These are phyloP conservation scores for Wickerhamomyces bovis DNA, from an alignment of 805 yeast species.

Conservation along the genomic window DNA sequence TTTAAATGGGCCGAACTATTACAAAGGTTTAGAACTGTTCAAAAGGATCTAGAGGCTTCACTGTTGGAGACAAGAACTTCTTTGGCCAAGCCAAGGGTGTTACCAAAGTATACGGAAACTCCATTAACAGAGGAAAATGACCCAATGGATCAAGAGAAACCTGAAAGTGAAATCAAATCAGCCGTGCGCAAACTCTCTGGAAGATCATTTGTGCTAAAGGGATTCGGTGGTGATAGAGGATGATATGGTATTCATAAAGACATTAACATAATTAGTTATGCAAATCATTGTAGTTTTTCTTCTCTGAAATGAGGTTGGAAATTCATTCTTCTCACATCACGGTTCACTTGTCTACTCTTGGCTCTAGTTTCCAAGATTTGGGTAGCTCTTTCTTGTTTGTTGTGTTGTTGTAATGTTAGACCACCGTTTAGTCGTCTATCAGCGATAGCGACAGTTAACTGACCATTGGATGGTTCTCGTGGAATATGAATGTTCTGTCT, in stretches of 20 bases:
- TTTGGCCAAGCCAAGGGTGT: slow-evolving; percentile 8
- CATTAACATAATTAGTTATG: not conserved
- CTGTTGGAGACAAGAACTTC: slow-evolving; percentile 11
- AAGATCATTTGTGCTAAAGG: slow-evolving; percentile 25
- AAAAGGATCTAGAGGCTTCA: slow-evolving; percentile 32
- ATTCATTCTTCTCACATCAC: slow-evolving; percentile 67
- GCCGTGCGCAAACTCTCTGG: slow-evolving; percentile 27
- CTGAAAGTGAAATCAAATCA: slow-evolving; percentile 10
- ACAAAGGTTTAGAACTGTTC: slow-evolving; percentile 44
- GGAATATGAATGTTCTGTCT: slow-evolving; percentile 54
- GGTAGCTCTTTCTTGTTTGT: slow-evolving; percentile 42
- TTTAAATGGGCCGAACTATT: slow-evolving; percentile 38
- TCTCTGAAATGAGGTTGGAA: slow-evolving; percentile 84
- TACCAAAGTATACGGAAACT: slow-evolving; percentile 20
- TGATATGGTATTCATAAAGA: not conserved
- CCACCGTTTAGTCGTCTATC: slow-evolving; percentile 57
- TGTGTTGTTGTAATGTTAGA: slow-evolving; percentile 55
- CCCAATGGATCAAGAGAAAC: slow-evolving; percentile 10
- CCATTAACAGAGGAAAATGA: slow-evolving; percentile 14
- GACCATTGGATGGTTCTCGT: slow-evolving; percentile 50
- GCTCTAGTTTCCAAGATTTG: slow-evolving; percentile 39
- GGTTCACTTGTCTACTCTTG: slow-evolving; percentile 32
- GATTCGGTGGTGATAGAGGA: slow-evolving; percentile 21
- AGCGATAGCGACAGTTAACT: slow-evolving; percentile 68
- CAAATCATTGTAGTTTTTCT: slow-evolving; percentile 38